Evolutionary conservation across 129 eudicot genomes (phyloP), one percentile per base, ranked within the genome.

Genomic region (Helichrysum umbraculigerum): DNA sequence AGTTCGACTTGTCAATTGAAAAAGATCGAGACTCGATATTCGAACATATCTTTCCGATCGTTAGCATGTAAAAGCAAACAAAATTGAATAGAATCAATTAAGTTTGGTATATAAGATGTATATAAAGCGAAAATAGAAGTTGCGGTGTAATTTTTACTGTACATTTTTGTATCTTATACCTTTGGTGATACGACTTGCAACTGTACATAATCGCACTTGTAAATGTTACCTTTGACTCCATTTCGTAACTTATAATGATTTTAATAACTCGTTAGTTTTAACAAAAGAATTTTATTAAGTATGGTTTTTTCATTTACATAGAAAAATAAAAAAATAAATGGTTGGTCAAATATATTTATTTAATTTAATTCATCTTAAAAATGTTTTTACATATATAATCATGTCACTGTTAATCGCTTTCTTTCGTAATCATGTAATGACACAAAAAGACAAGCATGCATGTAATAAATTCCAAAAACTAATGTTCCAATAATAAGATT

Each of bases 391-490:
- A 21, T 19, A 21, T 20, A 1, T 10, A 39, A 29, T n/a, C 14
- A 22, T 29, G 19, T 50, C 51, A 32, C 28, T 20, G 2, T 29
- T 44, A 16, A 44, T 44, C 17, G 17, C 4, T 12, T 44, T 44
- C 52, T 44, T 44, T 44, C 52, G 0, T 29, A 28, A 50, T 44
- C 25, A 29, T 70, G n/a, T 69, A 22, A 60, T 19, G 42, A n/a
- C 63, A 70, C 76, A 70, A 60, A 70, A 51, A 60, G 64, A 20
- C 76, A n/a, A n/a, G n/a, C n/a, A n/a, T n/a, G n/a, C n/a, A 70
- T 30, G 30, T 42, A 29, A 70, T 30, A 25, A 62, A 28, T 29
- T 68, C 35, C 59, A 69, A 59, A 78, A 78, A 19, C 17, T 59
- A 70, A 59, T 47, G 52, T 68, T 78, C 68, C 35, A 44, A 44